A percentile compares a stretch with the other conserved stretches of the same genome.
Evolutionary conservation across 164 flowering plant genomes (phyloP).

Genomic region (grape (Vitis vinifera)): ASM3070453v1 NC_081821.1:9058501-9059000

Average conservation of each 20-base stretch:
- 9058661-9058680: neutral
- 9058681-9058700: neutral
- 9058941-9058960: conserved; percentile 27
- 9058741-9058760: conserved; percentile 86
- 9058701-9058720: neutral
- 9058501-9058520: conserved; percentile 77
- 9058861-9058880: conserved; percentile 81
- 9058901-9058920: conserved; percentile 75
- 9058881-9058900: conserved; percentile 74
- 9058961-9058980: neutral
- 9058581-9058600: conserved; percentile 43
- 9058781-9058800: conserved; percentile 46
- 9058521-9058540: conserved; percentile 90
- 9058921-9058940: conserved; percentile 62
- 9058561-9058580: conserved; percentile 90
- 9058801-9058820: conserved; percentile 60
- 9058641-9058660: neutral
- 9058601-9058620: neutral
- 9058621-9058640: neutral
- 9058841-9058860: conserved; percentile 80
- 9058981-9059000: neutral
- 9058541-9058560: conserved; percentile 89
- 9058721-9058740: conserved; percentile 74
- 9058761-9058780: conserved; percentile 73
- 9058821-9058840: conserved; percentile 53